Evolutionary conservation across 192 early-diverging fungal species (phyloP).

Genomic region (Allomyces javanicus): DNA sequence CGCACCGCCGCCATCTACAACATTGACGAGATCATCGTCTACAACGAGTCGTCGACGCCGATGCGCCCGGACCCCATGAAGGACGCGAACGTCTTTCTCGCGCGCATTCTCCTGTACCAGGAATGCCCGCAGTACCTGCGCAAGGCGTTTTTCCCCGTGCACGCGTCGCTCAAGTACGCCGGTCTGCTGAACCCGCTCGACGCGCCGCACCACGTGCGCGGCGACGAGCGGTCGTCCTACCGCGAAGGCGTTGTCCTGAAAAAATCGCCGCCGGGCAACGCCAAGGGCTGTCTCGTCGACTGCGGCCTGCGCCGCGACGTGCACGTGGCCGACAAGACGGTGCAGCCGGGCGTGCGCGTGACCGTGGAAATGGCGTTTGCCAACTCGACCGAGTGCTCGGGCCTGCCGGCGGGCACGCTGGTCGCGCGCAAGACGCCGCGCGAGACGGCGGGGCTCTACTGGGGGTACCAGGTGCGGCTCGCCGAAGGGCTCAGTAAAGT

Average conservation of each 20-base stretch:
- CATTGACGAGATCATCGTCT: slow-evolving; percentile 50
- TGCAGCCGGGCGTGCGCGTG: slow-evolving; percentile 37
- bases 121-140: slow-evolving; percentile 52
- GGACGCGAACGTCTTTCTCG: slow-evolving; percentile 40
- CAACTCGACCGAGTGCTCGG: slow-evolving; percentile 8
- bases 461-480: slow-evolving; percentile 45
- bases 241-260: slow-evolving; percentile 38
- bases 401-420: slow-evolving; percentile 22
- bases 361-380: slow-evolving; percentile 26
- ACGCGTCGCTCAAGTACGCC: slow-evolving; percentile 39
- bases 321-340: slow-evolving; percentile 20
- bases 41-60: slow-evolving; percentile 23
- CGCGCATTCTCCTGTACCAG: slow-evolving; percentile 41
- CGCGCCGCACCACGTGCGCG: slow-evolving; percentile 41
- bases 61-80: slow-evolving; percentile 2
- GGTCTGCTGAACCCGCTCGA: slow-evolving; percentile 41
- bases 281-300: slow-evolving; percentile 22
- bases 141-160: slow-evolving; percentile 43
- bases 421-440: slow-evolving; percentile 36
- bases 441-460: slow-evolving; percentile 39
- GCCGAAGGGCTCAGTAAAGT: slow-evolving; percentile 36
- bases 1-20: slow-evolving; percentile 31
- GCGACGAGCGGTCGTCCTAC: slow-evolving; percentile 34
- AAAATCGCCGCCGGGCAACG: slow-evolving; percentile 3
- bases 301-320: slow-evolving; percentile 26